Evolutionary conservation across 306 rosid species (phyloP).

Genomic region (Calophaca sinica): DNA sequence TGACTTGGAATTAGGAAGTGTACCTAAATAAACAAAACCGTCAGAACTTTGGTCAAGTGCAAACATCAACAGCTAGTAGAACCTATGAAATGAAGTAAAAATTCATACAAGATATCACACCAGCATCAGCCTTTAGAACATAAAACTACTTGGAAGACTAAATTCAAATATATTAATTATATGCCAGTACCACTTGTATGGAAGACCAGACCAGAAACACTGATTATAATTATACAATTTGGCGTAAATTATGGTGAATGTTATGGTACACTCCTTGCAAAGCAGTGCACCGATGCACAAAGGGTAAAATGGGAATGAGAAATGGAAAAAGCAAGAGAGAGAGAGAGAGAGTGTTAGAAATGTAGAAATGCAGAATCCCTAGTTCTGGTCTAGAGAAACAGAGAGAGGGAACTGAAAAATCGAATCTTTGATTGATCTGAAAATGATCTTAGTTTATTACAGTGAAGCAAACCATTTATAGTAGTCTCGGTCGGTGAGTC

Average conservation of each 20-base stretch:
- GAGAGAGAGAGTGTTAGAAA: too few species aligned
- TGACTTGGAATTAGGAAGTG: constrained; percentile 75
- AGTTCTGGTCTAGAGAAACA: too few species aligned
- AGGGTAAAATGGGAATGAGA: too few species aligned
- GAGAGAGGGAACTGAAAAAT: too few species aligned
- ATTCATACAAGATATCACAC: constrained; percentile 37
- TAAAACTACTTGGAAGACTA: constrained; percentile 52
- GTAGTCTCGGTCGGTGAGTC: too few species aligned
- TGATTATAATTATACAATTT: constrained; percentile 4
- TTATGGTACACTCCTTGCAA: too few species aligned
- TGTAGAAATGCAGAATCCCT: too few species aligned
- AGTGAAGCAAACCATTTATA: too few species aligned
- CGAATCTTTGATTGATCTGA: too few species aligned
- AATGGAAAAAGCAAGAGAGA: too few species aligned
- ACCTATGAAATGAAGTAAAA: constrained; percentile 1
- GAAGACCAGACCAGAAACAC: constrained; percentile 18
- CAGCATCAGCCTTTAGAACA: constrained; percentile 31
- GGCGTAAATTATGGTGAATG: neutral
- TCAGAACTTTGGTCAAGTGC: constrained; percentile 33
- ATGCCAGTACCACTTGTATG: constrained; percentile 5
- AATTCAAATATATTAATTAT: constrained; percentile 15
- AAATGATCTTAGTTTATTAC: too few species aligned
- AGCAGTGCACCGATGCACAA: too few species aligned
- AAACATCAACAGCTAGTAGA: constrained; percentile 27
- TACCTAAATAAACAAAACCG: constrained; percentile 60